A percentile compares a stretch with the other conserved stretches of the same genome.
These are phyloP conservation scores for Rubus parviflorus DNA, from an alignment of 306 rosid genomes.

Conservation along the genomic window DNA sequence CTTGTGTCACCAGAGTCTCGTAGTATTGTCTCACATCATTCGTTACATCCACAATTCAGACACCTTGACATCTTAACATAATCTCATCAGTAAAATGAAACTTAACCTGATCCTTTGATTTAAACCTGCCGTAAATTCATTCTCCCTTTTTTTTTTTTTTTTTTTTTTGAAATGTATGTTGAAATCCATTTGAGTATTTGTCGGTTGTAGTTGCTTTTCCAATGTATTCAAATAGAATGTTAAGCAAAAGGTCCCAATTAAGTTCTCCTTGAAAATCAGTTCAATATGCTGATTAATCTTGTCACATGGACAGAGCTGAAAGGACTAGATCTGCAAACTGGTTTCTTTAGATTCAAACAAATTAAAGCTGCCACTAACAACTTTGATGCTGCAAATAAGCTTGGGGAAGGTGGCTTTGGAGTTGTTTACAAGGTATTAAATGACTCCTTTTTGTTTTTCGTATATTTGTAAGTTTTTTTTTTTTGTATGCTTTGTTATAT, in stretches of 20 bases:
- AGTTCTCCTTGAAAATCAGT: neutral
- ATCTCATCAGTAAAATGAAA: no score
- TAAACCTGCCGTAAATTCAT: no score
- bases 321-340: slow-evolving; percentile 35
- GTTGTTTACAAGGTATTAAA: slow-evolving; percentile 15
- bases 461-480: neutral
- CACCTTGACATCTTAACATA: no score
- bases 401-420: slow-evolving; percentile 26
- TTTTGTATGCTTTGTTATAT: neutral
- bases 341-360: slow-evolving; percentile 44
- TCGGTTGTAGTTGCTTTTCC: neutral
- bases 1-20: no score
- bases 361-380: slow-evolving; percentile 29
- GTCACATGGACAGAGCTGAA: slow-evolving; percentile 24
- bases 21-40: no score
- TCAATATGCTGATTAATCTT: neutral
- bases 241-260: neutral
- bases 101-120: no score
- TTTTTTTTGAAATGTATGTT: neutral
- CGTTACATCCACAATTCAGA: no score
- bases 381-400: slow-evolving; percentile 18
- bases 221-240: neutral
- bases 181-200: neutral
- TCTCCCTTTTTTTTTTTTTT: neutral
- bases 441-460: neutral